These are phyloP conservation scores for Camelina neglecta DNA, from an alignment of 345 rosid species.

Conservation along the genomic window DNA sequence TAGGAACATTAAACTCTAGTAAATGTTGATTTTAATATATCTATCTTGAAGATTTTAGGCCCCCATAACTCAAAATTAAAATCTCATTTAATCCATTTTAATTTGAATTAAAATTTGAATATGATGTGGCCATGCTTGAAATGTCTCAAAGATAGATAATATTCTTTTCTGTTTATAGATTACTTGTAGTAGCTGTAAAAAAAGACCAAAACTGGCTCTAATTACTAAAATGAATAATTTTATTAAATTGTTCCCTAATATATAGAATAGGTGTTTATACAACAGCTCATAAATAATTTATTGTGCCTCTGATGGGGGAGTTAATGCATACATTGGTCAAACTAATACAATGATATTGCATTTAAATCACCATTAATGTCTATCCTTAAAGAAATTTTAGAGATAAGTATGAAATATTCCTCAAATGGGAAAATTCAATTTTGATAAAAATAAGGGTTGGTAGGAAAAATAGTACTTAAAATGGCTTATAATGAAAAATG, in stretches of 20 bases:
- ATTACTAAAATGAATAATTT: background rate
- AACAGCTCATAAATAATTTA: conserved; percentile 7
- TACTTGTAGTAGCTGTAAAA: background rate
- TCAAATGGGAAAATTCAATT: background rate
- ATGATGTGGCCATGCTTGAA: background rate
- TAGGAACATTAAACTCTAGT: background rate
- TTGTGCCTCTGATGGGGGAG: too few relatives aligned
- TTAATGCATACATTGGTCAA: background rate
- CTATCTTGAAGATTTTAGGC: background rate
- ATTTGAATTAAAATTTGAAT: too few relatives aligned
- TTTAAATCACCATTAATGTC: background rate
- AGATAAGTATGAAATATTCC: background rate
- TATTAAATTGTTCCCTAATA: background rate
- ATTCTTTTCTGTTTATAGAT: background rate
- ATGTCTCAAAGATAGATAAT: background rate
- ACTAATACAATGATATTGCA: background rate
- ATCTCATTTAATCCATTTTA: too few relatives aligned
- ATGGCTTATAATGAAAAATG: background rate
- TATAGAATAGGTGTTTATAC: background rate
- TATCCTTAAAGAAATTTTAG: background rate
- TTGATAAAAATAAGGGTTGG: background rate
- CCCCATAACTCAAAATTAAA: background rate
- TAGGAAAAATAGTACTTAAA: background rate
- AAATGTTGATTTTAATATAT: background rate
- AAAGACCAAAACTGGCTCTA: background rate